Base-by-base conservation (phyloP, 2,329 filamentous ascomycete species). In the Aspergillus quadricinctus region DNA sequence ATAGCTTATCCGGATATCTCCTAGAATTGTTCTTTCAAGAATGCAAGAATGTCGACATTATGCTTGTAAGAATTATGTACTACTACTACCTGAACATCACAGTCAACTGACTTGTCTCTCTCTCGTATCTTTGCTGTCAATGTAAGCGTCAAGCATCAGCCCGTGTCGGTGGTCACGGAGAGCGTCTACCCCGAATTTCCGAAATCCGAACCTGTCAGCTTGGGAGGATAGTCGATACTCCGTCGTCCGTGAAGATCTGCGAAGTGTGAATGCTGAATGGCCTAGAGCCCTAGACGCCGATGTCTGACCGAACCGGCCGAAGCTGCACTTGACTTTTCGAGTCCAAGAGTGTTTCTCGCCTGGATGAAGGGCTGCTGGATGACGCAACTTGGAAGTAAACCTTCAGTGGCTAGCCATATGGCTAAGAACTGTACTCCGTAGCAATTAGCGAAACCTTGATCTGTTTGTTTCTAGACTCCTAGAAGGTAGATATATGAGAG, bases 81-180 rank as follows among this genome's bases (percentile, higher is more conserved):
- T 23, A 23, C 23, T 23, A 23, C 2, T 3, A 23, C n/a, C n/a
- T n/a, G 23, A 23, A 23, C 23, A 23, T 23, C n/a, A n/a, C n/a
- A n/a, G n/a, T n/a, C n/a, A n/a, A n/a, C n/a, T n/a, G n/a, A n/a
- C n/a, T n/a, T n/a, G n/a, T n/a, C n/a, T n/a, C n/a, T n/a, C n/a
- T n/a, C n/a, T n/a, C n/a, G n/a, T n/a, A n/a, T n/a, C n/a, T n/a
- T n/a, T n/a, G n/a, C n/a, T n/a, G n/a, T n/a, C n/a, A 21, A 6
- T 21, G 19, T 19, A 49, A 25, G 29, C 11, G 25, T 35, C 4
- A 35, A 35, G 3, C 11, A 7, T 37, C 31, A 29, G 25, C 21
- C 49, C 54, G 56, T 52, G n/a, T 59, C 59, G 59, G 59, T 9
- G 31, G 21, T 50, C 46, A 53, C 57, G 59, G 59, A 57, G 52